Base-by-base conservation (phyloP, 202 grass and related monocot genomes). In the Hordeum pubiflorum region DNA sequence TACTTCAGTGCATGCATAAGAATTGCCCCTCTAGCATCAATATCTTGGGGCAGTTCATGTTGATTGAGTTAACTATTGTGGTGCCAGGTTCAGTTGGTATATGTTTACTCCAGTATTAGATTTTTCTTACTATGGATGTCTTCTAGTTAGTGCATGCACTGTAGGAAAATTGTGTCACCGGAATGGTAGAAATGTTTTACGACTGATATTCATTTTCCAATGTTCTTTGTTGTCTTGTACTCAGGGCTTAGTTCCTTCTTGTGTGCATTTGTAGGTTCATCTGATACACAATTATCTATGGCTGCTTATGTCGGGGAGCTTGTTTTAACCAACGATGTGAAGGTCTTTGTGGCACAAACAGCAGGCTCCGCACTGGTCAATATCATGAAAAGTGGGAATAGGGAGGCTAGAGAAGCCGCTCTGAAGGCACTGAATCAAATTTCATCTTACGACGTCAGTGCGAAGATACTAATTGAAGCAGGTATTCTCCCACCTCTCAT, bases 351-450 rank as follows among this genome's bases (percentile, higher is more conserved):
- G 78, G 90, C 94, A 44, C 64, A 91, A 84, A 89, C 79, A 4
- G 94, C 94, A 44, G 92, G 92, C 58, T 86, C 79, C 39, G 85
- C 92, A 66, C 82, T 97, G 70, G 92, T 97, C 37, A 84, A 94
- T 76, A 64, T 97, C 58, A 94, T 97, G 94, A 94, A 88, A 87
- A 93, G 85, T 43, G 84, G 88, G 38, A 97, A 90, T 44, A 91
- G 88, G 65, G 88, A 92, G 29, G 90, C 92, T 15, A 92, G 87
- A 82, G 92, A 94, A 92, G 87, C 83, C 79, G 81, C 94, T 34
- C 82, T 97, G 65, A 97, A 92, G 82, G 90, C 94, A 64, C 83
- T 97, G 57, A 94, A 97, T 63, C 94, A 97, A 74, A 97, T 97
- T 67, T 97, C 94, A 78, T 94, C 94, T 58, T 92, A 88, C 56